Percentiles rank a stretch among this genome's conserved stretches.
These are phyloP conservation scores for Fusarium poae DNA, from an alignment of 2,329 filamentous ascomycete genomes.

Conservation along the genomic window DNA sequence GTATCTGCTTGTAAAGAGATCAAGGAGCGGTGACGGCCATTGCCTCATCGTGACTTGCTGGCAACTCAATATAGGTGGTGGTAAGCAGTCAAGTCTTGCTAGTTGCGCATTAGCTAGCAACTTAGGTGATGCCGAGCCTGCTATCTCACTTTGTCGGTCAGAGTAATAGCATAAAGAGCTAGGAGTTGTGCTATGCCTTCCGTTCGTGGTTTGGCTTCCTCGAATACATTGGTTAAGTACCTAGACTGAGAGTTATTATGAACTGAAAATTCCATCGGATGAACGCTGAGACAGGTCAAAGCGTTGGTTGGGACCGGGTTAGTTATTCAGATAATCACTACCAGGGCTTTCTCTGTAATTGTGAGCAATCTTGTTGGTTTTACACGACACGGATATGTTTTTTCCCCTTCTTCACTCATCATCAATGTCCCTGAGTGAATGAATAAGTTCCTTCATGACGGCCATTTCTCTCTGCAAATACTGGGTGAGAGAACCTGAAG, in stretches of 20 bases:
- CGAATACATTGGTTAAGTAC: constrained; percentile 9
- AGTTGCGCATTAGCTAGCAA: constrained; percentile 25
- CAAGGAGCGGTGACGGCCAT: constrained; percentile 40
- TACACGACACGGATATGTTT: not conserved
- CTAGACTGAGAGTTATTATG: constrained; percentile 3
- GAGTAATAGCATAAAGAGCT: constrained; percentile 24
- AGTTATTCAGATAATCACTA: not conserved
- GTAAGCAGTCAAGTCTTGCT: constrained; percentile 23
- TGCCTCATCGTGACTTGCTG: constrained; percentile 25
- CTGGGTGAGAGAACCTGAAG: not conserved
- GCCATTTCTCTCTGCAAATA: not conserved
- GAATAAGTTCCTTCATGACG: not conserved
- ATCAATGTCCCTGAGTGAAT: not conserved
- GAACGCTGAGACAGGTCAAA: constrained; percentile 30
- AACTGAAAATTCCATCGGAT: not conserved
- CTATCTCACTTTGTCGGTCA: constrained; percentile 41
- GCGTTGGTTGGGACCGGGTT: constrained; percentile 6
- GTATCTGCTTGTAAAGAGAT: constrained; percentile 14
- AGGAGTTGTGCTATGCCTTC: constrained; percentile 22
- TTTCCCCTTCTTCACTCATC: no score
- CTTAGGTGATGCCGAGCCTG: constrained; percentile 11
- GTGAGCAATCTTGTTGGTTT: not conserved
- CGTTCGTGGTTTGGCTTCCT: constrained; percentile 15
- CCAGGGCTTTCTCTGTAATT: not conserved
- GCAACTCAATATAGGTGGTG: not conserved